Evolutionary conservation across 805 yeast genomes (phyloP).

Genomic region (Kodamaea fukazawae): DNA sequence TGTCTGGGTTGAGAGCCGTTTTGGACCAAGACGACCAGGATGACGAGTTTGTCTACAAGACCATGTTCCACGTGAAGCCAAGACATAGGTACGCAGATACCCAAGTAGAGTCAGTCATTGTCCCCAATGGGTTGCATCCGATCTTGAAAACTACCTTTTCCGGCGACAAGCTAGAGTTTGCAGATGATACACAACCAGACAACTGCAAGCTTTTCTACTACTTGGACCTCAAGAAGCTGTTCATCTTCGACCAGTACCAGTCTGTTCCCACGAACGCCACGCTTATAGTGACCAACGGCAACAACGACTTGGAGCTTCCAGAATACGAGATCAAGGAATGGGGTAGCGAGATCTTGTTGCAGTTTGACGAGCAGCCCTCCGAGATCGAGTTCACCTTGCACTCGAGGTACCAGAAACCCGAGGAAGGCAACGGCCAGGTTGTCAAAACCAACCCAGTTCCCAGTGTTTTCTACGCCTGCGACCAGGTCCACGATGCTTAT

Average conservation of each 20-base stretch:
- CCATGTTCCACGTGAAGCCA: conserved; percentile 43
- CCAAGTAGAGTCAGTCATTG: conserved; percentile 6
- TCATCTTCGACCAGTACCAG: conserved; percentile 41
- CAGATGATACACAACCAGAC: conserved; percentile 21
- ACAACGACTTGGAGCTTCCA: conserved; percentile 39
- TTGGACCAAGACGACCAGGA: conserved; percentile 19
- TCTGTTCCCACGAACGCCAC: conserved; percentile 21
- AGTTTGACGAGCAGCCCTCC: conserved; percentile 15
- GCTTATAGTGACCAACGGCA: conserved; percentile 29
- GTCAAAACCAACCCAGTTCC: conserved; percentile 16
- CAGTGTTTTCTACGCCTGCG: conserved; percentile 37
- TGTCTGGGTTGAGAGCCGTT: conserved; percentile 35
- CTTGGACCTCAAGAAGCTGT: conserved; percentile 26
- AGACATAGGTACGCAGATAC: conserved; percentile 24
- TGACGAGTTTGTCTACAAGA: conserved; percentile 26
- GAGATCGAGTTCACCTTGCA: conserved; percentile 32
- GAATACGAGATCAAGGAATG: conserved; percentile 35
- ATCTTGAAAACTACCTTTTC: conserved; percentile 18
- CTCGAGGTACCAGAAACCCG: conserved; percentile 40
- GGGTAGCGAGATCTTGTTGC: conserved; percentile 40
- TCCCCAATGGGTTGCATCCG: conserved; percentile 39
- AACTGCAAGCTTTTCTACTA: conserved; percentile 35
- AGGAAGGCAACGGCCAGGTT: neutral
- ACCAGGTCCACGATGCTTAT: conserved; percentile 23
- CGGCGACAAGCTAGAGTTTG: conserved; percentile 13